Evolutionary conservation across 2,329 filamentous ascomycete genomes (phyloP).

Genomic region (Ophiosphaerella herpotricha): DNA sequence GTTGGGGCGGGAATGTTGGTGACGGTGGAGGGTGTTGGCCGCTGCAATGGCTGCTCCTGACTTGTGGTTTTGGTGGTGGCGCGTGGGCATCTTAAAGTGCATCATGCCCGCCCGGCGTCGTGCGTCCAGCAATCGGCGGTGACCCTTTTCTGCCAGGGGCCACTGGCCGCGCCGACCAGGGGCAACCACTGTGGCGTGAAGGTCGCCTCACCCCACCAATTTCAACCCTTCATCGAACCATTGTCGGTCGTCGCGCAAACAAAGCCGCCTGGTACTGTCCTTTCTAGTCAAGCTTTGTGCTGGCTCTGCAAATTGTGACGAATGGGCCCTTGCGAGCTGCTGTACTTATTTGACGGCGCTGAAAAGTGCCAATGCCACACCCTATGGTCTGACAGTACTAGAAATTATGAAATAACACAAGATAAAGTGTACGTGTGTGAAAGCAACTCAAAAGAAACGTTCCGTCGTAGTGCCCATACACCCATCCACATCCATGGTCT

Average conservation of each 20-base stretch:
- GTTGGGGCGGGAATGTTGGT: conserved; percentile 2
- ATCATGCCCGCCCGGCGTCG: conserved; percentile 17
- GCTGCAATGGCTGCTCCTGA: not conserved
- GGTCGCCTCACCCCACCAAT: conserved; percentile 27
- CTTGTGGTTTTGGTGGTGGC: conserved; percentile 15
- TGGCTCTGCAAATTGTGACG: not conserved
- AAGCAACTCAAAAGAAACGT: conserved; percentile 7
- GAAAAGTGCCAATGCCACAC: not conserved
- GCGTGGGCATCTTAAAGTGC: conserved; percentile 29
- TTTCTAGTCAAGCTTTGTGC: not conserved
- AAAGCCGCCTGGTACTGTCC: not conserved
- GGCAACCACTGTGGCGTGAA: conserved; percentile 32
- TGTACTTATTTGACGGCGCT: not conserved
- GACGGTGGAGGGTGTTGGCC: conserved; percentile 9
- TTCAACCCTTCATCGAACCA: conserved; percentile 18
- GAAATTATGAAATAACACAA: conserved; percentile 19
- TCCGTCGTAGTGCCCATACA: conserved; percentile 5
- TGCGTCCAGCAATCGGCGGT: conserved; percentile 10
- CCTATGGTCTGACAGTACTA: conserved; percentile 11
- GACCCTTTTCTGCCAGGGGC: conserved; percentile 32
- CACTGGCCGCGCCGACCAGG: conserved; percentile 3
- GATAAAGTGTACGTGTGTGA: conserved; percentile 1
- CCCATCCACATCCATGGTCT: not conserved
- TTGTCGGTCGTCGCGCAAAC: conserved; percentile 2
- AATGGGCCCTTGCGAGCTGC: conserved; percentile 1